A percentile compares a stretch with the other conserved stretches of the same genome.
Evolutionary conservation across 805 yeast genomes (phyloP).

Genomic region (Hermanozyma aechmeae): DNA sequence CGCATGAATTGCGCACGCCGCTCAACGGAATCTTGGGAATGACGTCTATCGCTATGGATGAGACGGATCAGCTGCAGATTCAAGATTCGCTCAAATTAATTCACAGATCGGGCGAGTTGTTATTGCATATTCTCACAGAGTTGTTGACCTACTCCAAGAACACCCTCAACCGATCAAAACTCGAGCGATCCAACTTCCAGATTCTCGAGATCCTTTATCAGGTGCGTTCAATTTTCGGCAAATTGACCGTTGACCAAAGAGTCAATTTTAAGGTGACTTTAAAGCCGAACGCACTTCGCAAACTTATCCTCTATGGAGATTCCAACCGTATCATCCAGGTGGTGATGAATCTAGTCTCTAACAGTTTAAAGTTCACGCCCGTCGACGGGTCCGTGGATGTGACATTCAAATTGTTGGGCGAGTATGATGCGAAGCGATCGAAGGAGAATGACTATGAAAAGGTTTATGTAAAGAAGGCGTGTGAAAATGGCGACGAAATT

Average conservation of each 20-base stretch:
- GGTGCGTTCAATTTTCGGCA: constrained; percentile 75
- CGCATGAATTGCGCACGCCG: constrained; percentile 93
- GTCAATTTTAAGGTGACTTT: constrained; percentile 58
- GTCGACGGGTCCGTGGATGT: constrained; percentile 75
- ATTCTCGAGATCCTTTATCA: constrained; percentile 77
- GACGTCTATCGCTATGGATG: constrained; percentile 91
- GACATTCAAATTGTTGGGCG: constrained; percentile 54
- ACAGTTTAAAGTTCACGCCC: constrained; percentile 88
- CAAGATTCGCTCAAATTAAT: constrained; percentile 73
- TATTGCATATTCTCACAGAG: constrained; percentile 84
- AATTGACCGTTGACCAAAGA: constrained; percentile 67
- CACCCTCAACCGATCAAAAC: constrained; percentile 71
- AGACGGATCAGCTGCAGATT: constrained; percentile 56
- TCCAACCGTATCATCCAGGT: constrained; percentile 85
- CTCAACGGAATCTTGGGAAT: constrained; percentile 92
- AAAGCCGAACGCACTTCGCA: constrained; percentile 50
- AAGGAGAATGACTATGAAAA: constrained; percentile 27
- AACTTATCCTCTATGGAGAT: constrained; percentile 74
- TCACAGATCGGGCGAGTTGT: constrained; percentile 83
- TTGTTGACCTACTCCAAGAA: constrained; percentile 87
- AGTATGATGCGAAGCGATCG: constrained; percentile 48
- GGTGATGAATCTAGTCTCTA: constrained; percentile 85
- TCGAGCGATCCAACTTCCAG: constrained; percentile 77
- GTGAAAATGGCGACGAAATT: too few species aligned
- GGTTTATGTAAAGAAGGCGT: constrained; percentile 35